Evolutionary conservation across 2,329 filamentous ascomycete species (phyloP), one percentile per base, ranked within the genome.

Genomic region (Aureobasidium sp.): DNA sequence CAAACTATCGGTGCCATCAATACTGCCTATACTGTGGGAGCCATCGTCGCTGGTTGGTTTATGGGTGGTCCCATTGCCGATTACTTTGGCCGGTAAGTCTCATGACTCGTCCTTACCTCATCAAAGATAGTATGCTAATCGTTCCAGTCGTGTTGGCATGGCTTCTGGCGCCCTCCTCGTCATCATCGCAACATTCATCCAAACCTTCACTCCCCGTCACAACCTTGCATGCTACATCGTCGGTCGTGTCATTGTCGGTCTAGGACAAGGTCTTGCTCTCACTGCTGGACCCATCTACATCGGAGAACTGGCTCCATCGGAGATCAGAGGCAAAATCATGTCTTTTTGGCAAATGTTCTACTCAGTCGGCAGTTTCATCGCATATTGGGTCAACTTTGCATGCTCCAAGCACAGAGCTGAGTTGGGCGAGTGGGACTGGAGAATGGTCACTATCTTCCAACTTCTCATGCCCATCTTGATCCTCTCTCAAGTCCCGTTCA

Each of bases 391-490:
- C 73, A 89, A 89, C 75, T 92, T 86, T 70, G 90, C 85, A 20
- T 88, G 87, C 74, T 83, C 84, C 42, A 82, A 88, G 72, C 79
- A 91, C 76, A 80, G 81, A 50, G 71, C 79, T 48, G 79, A 71
- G 48, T 84, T 92, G 7, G 90, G 90, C 45, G 82, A 93, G 70
- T 73, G 61, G 65, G 65, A 92, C 77, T 93, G 90, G 90, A 88
- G 86, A 71, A 87, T 92, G 81, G 88, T 93, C 18, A 87, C 92
- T 68, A 88, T 93, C 68, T 92, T 93, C 82, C 91, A 93, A 78
- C 82, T 92, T 56, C 76, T 93, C n/a, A 84, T 92, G 29, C 91
- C 91, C 1, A 69, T 85, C 59, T 71, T 92, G 66, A 90, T 93
- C 75, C 79, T 92, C 27, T 69, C 78, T 5, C 83, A 90, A 42